These are phyloP conservation scores for Abortiporus biennis DNA, from an alignment of 1,284 basidiomycete species.

Conservation along the genomic window DNA sequence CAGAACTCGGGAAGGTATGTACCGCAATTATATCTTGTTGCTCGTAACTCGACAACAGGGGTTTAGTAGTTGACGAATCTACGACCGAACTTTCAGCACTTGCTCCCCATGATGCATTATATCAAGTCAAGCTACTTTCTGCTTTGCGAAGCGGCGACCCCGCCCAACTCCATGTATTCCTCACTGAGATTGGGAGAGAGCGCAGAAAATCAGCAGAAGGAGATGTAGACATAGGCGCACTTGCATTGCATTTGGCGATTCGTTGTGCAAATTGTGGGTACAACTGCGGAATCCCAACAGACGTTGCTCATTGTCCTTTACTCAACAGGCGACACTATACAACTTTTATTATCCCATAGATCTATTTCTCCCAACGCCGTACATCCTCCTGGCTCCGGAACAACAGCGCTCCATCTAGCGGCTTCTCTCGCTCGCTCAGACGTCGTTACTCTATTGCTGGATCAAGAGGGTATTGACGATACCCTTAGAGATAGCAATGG, in stretches of 20 bases:
- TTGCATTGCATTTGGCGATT: slow-evolving; percentile 82
- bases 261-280: slow-evolving; percentile 75
- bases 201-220: slow-evolving; percentile 42
- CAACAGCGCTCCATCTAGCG: slow-evolving; percentile 85
- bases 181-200: slow-evolving; percentile 70
- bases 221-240: slow-evolving; percentile 56
- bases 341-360: slow-evolving; percentile 67
- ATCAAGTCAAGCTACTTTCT: slow-evolving; percentile 75
- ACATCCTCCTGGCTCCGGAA: slow-evolving; percentile 64
- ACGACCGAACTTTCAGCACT: too few species aligned
- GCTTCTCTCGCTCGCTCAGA: slow-evolving; percentile 78
- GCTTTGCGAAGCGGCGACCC: slow-evolving; percentile 77
- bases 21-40: too few species aligned
- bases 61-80: too few species aligned
- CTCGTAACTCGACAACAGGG: too few species aligned
- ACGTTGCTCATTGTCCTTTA: slow-evolving; percentile 5
- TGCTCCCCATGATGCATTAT: slow-evolving; percentile 72
- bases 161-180: slow-evolving; percentile 74
- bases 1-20: too few species aligned
- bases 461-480: slow-evolving; percentile 80
- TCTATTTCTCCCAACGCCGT: slow-evolving; percentile 74
- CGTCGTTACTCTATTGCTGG: slow-evolving; percentile 68
- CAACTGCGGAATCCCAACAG: slow-evolving; percentile 1
- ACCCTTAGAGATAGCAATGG: slow-evolving; percentile 69
- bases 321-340: slow-evolving; percentile 51